Base-by-base conservation (phyloP, 768 basidiomycete species). In the Suillus clintonianus region DNA sequence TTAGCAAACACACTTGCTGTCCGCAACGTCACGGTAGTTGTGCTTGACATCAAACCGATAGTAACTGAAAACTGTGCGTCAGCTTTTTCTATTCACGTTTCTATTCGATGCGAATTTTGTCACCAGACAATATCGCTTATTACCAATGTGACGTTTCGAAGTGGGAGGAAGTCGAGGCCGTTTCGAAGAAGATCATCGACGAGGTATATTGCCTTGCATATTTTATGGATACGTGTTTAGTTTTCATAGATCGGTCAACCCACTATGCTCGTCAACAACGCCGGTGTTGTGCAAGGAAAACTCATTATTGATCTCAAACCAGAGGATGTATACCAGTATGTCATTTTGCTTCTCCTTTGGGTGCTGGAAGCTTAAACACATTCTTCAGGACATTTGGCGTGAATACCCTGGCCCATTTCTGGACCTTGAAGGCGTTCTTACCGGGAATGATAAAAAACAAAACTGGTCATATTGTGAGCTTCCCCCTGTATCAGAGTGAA, bases 91-190 rank as follows among this genome's bases (percentile, higher is more conserved):
- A 8, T 7, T 15, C 19, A 4, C 24, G 30, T 10, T 22, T 41
- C 14, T 61, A 37, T 53, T 41, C 56, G 9, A 10, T 61, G 27
- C 17, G 54, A 32, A 61, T 43, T 61, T 30, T 10, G 27, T 41
- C 10, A n/a, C 60, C 64, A 93, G 92, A 89, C 72, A 92, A 91
- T 65, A 89, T 98, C 70, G 77, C 80, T 3, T 95, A 87, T 74
- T 97, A 95, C 75, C 85, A 92, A 72, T 98, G 97, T 68, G 95
- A 99, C 72, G 87, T 99, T 22, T 92, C 95, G 0, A 89, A 93
- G 63, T 91, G 88, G 86, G 88, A 92, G 62, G 89, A 93, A 69
- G 95, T 99, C 1, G 81, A 92, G 64, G 83, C 82, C 0, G 86
- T 90, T 0, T 87, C 95, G 1, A 86, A 88, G 70, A 82, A 79